phyloP scores from a whole-genome alignment of 495 filamentous ascomycete species.

The Podospora didyma region DNA sequence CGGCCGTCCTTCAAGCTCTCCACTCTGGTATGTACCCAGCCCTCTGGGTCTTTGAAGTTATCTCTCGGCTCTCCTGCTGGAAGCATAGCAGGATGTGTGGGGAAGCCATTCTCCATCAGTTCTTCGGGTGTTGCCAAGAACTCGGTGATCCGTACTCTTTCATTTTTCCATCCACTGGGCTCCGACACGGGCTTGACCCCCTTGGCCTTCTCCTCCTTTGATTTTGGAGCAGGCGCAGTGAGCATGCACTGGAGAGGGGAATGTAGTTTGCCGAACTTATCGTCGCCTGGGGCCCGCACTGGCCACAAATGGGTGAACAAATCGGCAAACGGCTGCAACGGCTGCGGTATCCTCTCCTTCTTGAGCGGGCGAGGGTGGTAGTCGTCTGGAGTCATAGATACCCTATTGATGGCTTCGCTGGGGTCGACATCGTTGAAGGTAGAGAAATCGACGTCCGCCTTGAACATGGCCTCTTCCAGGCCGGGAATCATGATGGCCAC shows the following conservation, averaged over 20 bases:
- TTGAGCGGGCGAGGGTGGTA: slow-evolving; percentile 71
- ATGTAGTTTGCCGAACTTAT: slow-evolving; percentile 69
- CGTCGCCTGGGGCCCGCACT: slow-evolving; percentile 77
- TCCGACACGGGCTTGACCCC: slow-evolving; percentile 54
- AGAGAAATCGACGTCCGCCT: slow-evolving; percentile 56
- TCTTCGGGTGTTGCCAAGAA: slow-evolving; percentile 69
- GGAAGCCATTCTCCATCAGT: slow-evolving; percentile 76
- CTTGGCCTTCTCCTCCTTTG: slow-evolving; percentile 49
- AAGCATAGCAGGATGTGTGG: slow-evolving; percentile 68
- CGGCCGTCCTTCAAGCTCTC: slow-evolving; percentile 59
- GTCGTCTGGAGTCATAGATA: slow-evolving; percentile 50
- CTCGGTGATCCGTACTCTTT: slow-evolving; percentile 72
- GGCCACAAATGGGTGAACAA: slow-evolving; percentile 90
- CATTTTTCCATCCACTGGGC: slow-evolving; percentile 57
- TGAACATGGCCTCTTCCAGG: slow-evolving; percentile 85
- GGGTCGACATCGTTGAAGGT: slow-evolving; percentile 31
- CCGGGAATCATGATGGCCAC: slow-evolving; percentile 95
- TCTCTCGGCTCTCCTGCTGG: slow-evolving; percentile 43
- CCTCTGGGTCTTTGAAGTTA: slow-evolving; percentile 49
- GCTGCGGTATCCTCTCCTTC: slow-evolving; percentile 53
- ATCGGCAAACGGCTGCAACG: slow-evolving; percentile 67
- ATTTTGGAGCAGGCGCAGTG: slow-evolving; percentile 59
- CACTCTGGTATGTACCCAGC: slow-evolving; percentile 82
- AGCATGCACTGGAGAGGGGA: slow-evolving; percentile 79
- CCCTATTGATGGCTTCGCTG: slow-evolving; percentile 29